These are phyloP conservation scores for Haplosporangium sp. DNA, from an alignment of 371 early-diverging fungal genomes.

Conservation along the genomic window DNA sequence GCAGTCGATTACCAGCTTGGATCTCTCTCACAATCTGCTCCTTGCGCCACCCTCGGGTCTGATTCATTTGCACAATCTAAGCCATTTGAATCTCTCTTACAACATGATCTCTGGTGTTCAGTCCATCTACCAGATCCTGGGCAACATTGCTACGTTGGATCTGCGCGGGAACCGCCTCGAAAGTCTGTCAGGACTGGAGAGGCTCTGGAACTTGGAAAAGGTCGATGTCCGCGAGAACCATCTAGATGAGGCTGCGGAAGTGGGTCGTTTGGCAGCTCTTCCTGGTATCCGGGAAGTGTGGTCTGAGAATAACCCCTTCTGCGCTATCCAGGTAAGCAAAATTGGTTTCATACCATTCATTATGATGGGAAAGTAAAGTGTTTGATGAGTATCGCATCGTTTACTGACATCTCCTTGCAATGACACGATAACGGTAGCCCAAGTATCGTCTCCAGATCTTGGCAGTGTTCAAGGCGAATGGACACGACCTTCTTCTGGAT, in stretches of 20 bases:
- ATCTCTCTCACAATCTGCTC: slow-evolving; percentile 73
- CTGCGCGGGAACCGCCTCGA: slow-evolving; percentile 75
- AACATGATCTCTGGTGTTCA: slow-evolving; percentile 74
- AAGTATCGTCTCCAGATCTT: slow-evolving; percentile 70
- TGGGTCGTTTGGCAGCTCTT: slow-evolving; percentile 65
- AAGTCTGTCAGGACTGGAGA: slow-evolving; percentile 71
- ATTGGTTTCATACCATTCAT: neutral
- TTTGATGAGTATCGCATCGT: no score
- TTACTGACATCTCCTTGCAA: no score
- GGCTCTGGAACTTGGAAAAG: slow-evolving; percentile 77
- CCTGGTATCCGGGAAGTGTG: slow-evolving; percentile 70
- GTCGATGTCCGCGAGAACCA: slow-evolving; percentile 76
- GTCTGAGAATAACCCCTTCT: slow-evolving; percentile 73
- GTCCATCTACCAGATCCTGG: slow-evolving; percentile 72
- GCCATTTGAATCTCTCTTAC: slow-evolving; percentile 69
- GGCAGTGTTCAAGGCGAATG: slow-evolving; percentile 59
- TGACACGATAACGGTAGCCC: slow-evolving; percentile 36
- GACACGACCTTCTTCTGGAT: slow-evolving; percentile 65
- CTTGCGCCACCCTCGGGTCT: slow-evolving; percentile 70
- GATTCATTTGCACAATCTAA: slow-evolving; percentile 65
- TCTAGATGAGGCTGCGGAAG: slow-evolving; percentile 68
- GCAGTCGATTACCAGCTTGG: slow-evolving; percentile 65
- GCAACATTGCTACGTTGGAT: slow-evolving; percentile 72
- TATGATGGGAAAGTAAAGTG: neutral
- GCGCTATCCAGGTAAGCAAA: slow-evolving; percentile 59